phyloP scores from a whole-genome alignment of 163 green algal genomes.

The Trebouxiophyceae sp. region DNA sequence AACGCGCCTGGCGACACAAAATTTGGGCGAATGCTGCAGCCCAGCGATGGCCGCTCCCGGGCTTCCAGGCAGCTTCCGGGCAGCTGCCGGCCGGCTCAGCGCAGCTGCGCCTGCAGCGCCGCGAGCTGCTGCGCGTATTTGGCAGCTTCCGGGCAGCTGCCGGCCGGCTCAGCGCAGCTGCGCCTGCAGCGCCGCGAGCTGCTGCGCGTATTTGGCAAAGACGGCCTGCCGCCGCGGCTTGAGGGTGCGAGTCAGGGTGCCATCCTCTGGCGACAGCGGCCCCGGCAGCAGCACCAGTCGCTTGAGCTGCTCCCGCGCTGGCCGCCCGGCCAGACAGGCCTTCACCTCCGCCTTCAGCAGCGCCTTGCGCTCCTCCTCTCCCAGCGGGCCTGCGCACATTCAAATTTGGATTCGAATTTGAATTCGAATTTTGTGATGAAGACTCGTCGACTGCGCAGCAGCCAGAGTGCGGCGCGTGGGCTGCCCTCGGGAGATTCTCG shows the following conservation, averaged over 20 bases:
- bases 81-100: conserved; percentile 16
- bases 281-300: conserved; percentile 17
- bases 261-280: conserved; percentile 54
- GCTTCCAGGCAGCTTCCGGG: background rate
- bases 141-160: background rate
- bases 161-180: conserved; percentile 32
- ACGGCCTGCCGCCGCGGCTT: conserved; percentile 62
- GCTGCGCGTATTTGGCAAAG: conserved; percentile 32
- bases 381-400: conserved; percentile 17
- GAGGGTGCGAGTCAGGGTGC: conserved; percentile 79
- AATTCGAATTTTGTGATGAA: too few species aligned
- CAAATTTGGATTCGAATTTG: too few species aligned
- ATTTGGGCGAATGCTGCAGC: too few species aligned
- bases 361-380: conserved; percentile 8
- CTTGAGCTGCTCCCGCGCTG: conserved; percentile 23
- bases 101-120: conserved; percentile 38
- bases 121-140: conserved; percentile 37
- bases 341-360: conserved; percentile 28
- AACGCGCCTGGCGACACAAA: too few species aligned
- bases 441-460: too few species aligned
- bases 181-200: conserved; percentile 37
- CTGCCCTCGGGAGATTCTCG: too few species aligned
- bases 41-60: too few species aligned
- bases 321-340: background rate
- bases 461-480: too few species aligned